Evolutionary conservation across 1,284 basidiomycete genomes (phyloP).

Genomic region (Anthracocystis walkeri): DNA sequence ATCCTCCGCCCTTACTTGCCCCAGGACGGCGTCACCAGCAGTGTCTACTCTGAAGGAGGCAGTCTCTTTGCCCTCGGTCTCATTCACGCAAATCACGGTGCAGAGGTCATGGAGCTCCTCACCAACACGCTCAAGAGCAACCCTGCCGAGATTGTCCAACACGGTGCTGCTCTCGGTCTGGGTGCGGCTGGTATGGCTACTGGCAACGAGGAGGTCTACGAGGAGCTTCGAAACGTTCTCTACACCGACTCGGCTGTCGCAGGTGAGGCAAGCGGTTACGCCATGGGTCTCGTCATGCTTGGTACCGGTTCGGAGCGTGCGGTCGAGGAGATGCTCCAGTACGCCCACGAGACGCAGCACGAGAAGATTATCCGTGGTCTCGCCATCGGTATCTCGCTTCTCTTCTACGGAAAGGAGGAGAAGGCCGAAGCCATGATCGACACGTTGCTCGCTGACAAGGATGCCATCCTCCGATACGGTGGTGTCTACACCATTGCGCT

Average conservation of each 20-base stretch:
- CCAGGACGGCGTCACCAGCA: conserved; percentile 62
- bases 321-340: conserved; percentile 69
- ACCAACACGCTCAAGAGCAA: conserved; percentile 68
- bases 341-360: conserved; percentile 69
- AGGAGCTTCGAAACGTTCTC: conserved; percentile 67
- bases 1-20: conserved; percentile 68
- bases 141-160: conserved; percentile 67
- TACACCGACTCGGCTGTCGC: conserved; percentile 68
- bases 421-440: conserved; percentile 67
- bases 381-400: conserved; percentile 67
- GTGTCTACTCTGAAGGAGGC: conserved; percentile 69
- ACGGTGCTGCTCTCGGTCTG: conserved; percentile 68
- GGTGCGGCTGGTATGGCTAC: conserved; percentile 69
- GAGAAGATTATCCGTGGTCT: conserved; percentile 70
- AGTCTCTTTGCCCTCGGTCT: conserved; percentile 68
- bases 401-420: conserved; percentile 68
- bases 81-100: conserved; percentile 69
- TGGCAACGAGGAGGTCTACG: conserved; percentile 68
- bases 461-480: conserved; percentile 68
- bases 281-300: conserved; percentile 69
- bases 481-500: conserved; percentile 68
- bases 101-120: conserved; percentile 66
- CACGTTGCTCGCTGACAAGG: conserved; percentile 66
- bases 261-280: conserved; percentile 68
- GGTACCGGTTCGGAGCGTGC: conserved; percentile 66